Evolutionary conservation across 768 basidiomycete genomes (phyloP).

Genomic region (Amanita inopinata): DNA sequence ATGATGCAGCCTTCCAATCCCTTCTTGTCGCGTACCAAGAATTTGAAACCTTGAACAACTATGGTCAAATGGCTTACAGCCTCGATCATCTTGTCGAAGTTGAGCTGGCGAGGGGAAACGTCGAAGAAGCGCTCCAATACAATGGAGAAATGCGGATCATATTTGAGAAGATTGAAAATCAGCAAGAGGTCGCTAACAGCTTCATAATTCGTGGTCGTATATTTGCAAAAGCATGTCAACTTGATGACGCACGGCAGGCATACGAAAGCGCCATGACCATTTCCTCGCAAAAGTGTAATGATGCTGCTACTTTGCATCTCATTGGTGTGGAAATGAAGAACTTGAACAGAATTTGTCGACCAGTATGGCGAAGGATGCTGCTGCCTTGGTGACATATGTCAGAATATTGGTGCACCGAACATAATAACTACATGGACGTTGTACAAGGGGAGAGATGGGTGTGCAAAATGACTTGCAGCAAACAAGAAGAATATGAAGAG

Average conservation of each 20-base stretch:
- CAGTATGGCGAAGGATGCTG: too few relatives aligned
- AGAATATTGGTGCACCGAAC: too few relatives aligned
- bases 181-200: background rate
- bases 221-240: background rate
- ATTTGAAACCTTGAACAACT: background rate
- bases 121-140: background rate
- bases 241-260: background rate
- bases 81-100: background rate
- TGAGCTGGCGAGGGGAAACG: background rate
- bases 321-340: background rate
- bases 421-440: too few relatives aligned
- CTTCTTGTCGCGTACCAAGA: background rate
- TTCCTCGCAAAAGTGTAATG: background rate
- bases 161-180: slow-evolving; percentile 1
- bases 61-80: background rate
- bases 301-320: background rate
- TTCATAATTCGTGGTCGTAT: background rate
- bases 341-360: background rate
- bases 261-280: background rate
- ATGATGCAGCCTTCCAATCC: background rate
- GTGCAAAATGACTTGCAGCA: too few relatives aligned
- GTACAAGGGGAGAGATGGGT: too few relatives aligned
- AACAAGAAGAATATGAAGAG: too few relatives aligned
- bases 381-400: too few relatives aligned
- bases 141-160: background rate